A percentile compares a stretch with the other conserved stretches of the same genome.
Evolutionary conservation across 2,329 filamentous ascomycete genomes (phyloP).

Genomic region (Sclerotiophoma versabilis): DNA sequence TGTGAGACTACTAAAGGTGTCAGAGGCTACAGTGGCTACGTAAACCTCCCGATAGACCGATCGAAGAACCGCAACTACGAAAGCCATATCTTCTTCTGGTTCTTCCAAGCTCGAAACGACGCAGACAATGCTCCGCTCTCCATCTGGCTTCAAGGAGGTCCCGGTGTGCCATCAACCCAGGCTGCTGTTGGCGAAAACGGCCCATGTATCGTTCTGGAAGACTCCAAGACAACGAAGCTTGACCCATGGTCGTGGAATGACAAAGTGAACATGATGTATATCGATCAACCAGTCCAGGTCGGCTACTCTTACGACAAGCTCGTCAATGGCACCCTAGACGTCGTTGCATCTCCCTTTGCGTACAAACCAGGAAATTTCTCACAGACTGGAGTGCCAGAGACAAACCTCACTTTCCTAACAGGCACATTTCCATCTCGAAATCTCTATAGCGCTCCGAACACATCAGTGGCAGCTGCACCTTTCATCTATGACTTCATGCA

Average conservation of each 20-base stretch:
- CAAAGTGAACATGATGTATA: constrained; percentile 60
- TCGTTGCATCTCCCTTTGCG: neutral
- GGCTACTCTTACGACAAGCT: constrained; percentile 56
- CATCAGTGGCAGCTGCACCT: constrained; percentile 20
- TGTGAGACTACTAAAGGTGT: constrained; percentile 61
- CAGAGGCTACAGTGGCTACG: constrained; percentile 63
- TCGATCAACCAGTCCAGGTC: constrained; percentile 69
- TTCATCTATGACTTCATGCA: constrained; percentile 26
- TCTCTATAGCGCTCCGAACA: constrained; percentile 14
- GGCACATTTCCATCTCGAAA: constrained; percentile 20
- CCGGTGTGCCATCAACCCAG: constrained; percentile 24
- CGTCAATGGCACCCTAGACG: constrained; percentile 20
- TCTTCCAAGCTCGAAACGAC: constrained; percentile 26
- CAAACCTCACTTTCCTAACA: constrained; percentile 14
- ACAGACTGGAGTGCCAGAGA: constrained; percentile 13
- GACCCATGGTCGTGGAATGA: constrained; percentile 36
- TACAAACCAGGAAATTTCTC: constrained; percentile 7
- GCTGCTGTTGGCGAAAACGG: constrained; percentile 28
- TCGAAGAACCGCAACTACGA: constrained; percentile 19
- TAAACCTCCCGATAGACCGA: constrained; percentile 55
- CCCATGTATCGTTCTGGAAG: constrained; percentile 20
- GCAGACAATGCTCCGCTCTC: constrained; percentile 21
- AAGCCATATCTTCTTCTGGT: constrained; percentile 29
- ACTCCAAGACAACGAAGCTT: constrained; percentile 25
- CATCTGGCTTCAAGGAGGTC: constrained; percentile 23